These are phyloP conservation scores for Starmerella etchellsii DNA, from an alignment of 805 yeast genomes.

Conservation along the genomic window DNA sequence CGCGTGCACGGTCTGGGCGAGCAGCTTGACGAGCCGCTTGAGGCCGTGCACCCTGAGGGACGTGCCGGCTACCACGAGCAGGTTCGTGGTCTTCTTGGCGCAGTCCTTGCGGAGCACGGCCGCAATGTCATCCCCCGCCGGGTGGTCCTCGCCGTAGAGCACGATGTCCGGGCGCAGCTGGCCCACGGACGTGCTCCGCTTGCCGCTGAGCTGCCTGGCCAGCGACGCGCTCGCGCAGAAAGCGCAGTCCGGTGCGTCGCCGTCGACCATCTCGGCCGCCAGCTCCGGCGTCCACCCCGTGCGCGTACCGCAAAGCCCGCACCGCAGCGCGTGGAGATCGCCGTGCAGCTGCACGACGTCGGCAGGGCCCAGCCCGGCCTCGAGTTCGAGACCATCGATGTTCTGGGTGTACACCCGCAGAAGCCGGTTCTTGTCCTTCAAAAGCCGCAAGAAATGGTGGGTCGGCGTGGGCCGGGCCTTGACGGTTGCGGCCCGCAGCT, in stretches of 20 bases:
- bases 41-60: slow-evolving; percentile 87
- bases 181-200: slow-evolving; percentile 62
- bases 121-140: slow-evolving; percentile 68
- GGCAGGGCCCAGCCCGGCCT: slow-evolving; percentile 44
- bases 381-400: slow-evolving; percentile 74
- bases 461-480: slow-evolving; percentile 72
- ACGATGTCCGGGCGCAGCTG: slow-evolving; percentile 78
- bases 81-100: slow-evolving; percentile 43
- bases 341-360: slow-evolving; percentile 73
- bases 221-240: slow-evolving; percentile 46
- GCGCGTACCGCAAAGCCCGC: slow-evolving; percentile 53
- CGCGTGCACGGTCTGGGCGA: slow-evolving; percentile 62
- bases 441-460: slow-evolving; percentile 55
- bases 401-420: slow-evolving; percentile 88
- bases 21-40: slow-evolving; percentile 53
- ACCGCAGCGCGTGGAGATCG: slow-evolving; percentile 59
- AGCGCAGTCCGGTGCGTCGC: slow-evolving; percentile 67
- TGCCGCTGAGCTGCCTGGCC: slow-evolving; percentile 52
- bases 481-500: slow-evolving; percentile 49
- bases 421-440: slow-evolving; percentile 51
- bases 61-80: slow-evolving; percentile 82
- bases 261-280: slow-evolving; percentile 39
- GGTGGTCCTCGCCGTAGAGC: slow-evolving; percentile 88
- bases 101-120: slow-evolving; percentile 56
- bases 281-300: slow-evolving; percentile 50